Conservation (phyloP, 2,329 filamentous ascomycete species). For the Aspergillus brunneoviolaceus region DNA sequence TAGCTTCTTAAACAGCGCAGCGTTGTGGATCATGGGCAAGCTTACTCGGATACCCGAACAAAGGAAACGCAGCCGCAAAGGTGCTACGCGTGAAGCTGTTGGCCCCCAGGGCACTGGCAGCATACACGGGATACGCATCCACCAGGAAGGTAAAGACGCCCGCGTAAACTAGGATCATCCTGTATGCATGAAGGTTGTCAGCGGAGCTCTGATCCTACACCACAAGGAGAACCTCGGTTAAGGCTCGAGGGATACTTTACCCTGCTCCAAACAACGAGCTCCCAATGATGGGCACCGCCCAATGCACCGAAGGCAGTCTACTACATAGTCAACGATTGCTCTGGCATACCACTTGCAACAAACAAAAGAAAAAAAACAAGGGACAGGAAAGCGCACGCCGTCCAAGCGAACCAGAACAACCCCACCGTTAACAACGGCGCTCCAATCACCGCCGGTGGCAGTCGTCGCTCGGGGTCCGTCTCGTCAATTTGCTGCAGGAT, state of each 20-base stretch:
- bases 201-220: too few species aligned
- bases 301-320: constrained; percentile 55
- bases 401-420: constrained; percentile 85
- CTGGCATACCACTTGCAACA: too few species aligned
- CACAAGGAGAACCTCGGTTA: too few species aligned
- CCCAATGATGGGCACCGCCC: constrained; percentile 72
- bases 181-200: neutral
- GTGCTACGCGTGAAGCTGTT: constrained; percentile 72
- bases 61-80: constrained; percentile 72
- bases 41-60: constrained; percentile 57
- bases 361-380: too few species aligned
- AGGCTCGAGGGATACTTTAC: constrained; percentile 43
- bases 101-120: constrained; percentile 66
- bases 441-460: constrained; percentile 69
- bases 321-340: neutral
- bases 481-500: neutral
- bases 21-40: neutral
- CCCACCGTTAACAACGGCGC: constrained; percentile 71
- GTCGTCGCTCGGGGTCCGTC: constrained; percentile 69
- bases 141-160: constrained; percentile 60
- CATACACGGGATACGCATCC: constrained; percentile 47
- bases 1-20: neutral
- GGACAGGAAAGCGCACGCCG: constrained; percentile 53
- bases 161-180: constrained; percentile 3
- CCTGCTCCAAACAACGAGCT: constrained; percentile 66